A percentile compares a stretch with the other conserved stretches of the same genome.
phyloP scores from a whole-genome alignment of 805 yeast genomes.

The Starmerella bacillaris region DNA sequence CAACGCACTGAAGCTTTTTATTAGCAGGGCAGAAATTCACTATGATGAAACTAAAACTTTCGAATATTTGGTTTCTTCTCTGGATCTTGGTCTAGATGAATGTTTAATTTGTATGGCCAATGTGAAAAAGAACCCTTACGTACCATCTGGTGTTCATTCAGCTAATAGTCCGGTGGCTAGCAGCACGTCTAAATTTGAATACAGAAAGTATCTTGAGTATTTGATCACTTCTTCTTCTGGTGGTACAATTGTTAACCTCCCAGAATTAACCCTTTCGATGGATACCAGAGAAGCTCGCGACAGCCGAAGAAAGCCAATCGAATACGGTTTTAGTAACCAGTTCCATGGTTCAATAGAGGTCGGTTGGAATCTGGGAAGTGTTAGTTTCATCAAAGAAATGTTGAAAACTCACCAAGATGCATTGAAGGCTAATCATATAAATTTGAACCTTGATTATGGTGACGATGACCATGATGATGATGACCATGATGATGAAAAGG shows the following conservation, averaged over 20 bases:
- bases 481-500: background rate
- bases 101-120: conserved; percentile 51
- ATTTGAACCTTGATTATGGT: background rate
- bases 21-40: conserved; percentile 17
- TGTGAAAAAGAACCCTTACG: conserved; percentile 29
- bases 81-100: conserved; percentile 40
- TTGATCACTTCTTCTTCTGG: conserved; percentile 45
- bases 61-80: conserved; percentile 13
- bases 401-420: conserved; percentile 49
- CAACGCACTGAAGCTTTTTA: conserved; percentile 41
- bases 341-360: conserved; percentile 85
- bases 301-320: conserved; percentile 30
- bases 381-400: conserved; percentile 81
- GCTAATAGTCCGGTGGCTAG: background rate
- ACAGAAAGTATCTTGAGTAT: conserved; percentile 37
- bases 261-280: conserved; percentile 60
- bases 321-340: conserved; percentile 48
- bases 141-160: conserved; percentile 26
- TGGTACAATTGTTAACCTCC: conserved; percentile 64
- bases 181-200: too few relatives aligned
- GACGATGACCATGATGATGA: conserved; percentile 1
- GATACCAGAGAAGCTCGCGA: conserved; percentile 41
- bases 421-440: conserved; percentile 1
- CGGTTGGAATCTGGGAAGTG: conserved; percentile 84
- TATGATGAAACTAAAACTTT: conserved; percentile 15